Evolutionary conservation across 73 alveolate genomes (phyloP).

Genomic region (Paramecium tetraurelia): DNA sequence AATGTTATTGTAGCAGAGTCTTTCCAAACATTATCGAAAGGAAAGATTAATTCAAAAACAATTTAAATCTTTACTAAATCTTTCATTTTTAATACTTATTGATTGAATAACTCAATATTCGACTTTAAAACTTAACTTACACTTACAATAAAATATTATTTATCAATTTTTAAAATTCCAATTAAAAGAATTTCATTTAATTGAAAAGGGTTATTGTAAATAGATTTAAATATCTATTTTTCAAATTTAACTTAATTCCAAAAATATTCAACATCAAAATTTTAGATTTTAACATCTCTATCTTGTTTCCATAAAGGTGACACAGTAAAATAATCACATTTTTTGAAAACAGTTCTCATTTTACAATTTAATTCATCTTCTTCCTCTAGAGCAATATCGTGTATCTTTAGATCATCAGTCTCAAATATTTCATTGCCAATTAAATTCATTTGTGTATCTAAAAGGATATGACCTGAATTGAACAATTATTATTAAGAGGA

Average conservation of each 20-base stretch:
- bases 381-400: background rate
- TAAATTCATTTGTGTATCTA: background rate
- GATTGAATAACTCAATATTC: background rate
- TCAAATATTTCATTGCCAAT: background rate
- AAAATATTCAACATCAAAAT: background rate
- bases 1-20: background rate
- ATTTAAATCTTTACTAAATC: background rate
- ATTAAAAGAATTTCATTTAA: background rate
- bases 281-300: background rate
- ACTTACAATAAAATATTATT: background rate
- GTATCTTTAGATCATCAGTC: background rate
- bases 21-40: background rate
- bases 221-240: background rate
- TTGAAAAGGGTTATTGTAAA: background rate
- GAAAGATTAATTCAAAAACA: background rate
- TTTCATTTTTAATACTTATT: background rate
- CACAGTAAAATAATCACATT: slow-evolving; percentile 15
- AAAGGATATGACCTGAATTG: background rate
- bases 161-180: background rate
- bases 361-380: background rate
- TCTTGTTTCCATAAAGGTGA: background rate
- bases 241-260: background rate
- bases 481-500: background rate
- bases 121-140: background rate
- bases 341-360: background rate